Evolutionary conservation across 805 yeast genomes (phyloP), one percentile per base, ranked within the genome.

Genomic region (Candida khao-thaluensis): DNA sequence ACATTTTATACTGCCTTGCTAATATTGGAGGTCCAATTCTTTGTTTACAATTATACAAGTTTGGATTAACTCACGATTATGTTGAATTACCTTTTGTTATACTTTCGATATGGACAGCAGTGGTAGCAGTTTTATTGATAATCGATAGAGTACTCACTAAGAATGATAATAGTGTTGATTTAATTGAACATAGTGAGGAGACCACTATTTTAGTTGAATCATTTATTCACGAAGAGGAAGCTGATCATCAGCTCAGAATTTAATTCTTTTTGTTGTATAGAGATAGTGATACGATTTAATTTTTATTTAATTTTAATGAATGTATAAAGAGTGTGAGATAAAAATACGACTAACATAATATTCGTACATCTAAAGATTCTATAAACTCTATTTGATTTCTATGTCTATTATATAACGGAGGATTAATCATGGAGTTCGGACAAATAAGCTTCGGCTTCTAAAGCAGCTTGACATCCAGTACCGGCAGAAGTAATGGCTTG

Each of bases 401-500:
- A 9, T 3, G n/a, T n/a, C n/a, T n/a, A n/a, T n/a, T n/a, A n/a
- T n/a, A n/a, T n/a, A n/a, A n/a, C n/a, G n/a, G 24, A 8, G 9
- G 15, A 7, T 22, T 31, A 31, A 14, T 35, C 38, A 35, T 35
- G 30, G 51, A 59, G 57, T 42, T 85, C 95, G 32, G 91, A 69
- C 46, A 90, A 62, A 64, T 75, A 85, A 63, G 79, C 83, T 71
- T 90, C 97, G 58, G 91, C 87, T 57, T 93, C 98, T 46, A 93
- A 77, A 44, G 95, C 99, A 56, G 99, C 99, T 97, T 90, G 91
- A 76, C 99, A 93, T 48, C 99, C 99, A 48, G 96, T 77, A 59
- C 99, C 99, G n/a, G 99, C 99, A 63, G 97, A 89, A 29, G 99
- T 93, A 60, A 93, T 88, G 43, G 99, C 99, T 74, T 93, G 99